phyloP scores from a whole-genome alignment of 768 basidiomycete species.

The Arthromyces matolae region DNA sequence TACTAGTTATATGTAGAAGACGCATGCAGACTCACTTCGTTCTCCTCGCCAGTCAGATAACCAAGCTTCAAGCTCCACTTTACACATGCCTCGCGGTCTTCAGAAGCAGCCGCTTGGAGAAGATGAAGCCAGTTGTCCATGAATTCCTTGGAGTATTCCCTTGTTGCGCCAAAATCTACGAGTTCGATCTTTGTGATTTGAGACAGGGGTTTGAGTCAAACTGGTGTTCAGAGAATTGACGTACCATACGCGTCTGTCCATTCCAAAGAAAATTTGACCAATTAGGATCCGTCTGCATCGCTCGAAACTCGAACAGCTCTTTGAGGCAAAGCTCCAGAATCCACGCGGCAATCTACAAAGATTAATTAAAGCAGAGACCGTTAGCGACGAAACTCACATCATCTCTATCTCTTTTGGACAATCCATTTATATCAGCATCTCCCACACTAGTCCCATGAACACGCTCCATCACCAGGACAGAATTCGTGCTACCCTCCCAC shows the following conservation, averaged over 20 bases:
- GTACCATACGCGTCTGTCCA: conserved; percentile 53
- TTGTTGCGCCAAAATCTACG: conserved; percentile 95
- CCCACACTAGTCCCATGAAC: conserved; percentile 82
- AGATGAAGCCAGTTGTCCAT: conserved; percentile 85
- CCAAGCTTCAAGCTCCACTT: conserved; percentile 78
- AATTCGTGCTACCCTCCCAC: conserved; percentile 75
- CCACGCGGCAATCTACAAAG: conserved; percentile 69
- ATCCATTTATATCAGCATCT: conserved; percentile 47
- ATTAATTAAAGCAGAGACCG: neutral
- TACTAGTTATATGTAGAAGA: conserved; percentile 8
- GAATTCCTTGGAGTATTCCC: conserved; percentile 80
- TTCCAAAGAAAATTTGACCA: conserved; percentile 98
- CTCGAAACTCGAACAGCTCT: conserved; percentile 85
- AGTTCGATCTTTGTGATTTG: conserved; percentile 58
- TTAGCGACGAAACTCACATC: conserved; percentile 44
- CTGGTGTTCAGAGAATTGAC: neutral
- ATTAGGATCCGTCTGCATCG: conserved; percentile 99
- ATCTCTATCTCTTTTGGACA: conserved; percentile 65
- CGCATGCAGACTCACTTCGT: conserved; percentile 57
- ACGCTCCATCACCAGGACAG: conserved; percentile 87
- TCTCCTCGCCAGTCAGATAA: conserved; percentile 88
- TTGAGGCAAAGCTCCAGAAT: conserved; percentile 83
- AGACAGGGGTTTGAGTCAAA: neutral
- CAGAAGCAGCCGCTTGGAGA: conserved; percentile 73
- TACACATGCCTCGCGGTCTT: conserved; percentile 64